Evolutionary conservation across 2,329 filamentous ascomycete species (phyloP), one percentile per base, ranked within the genome.

Genomic region (Monilinia laxa): DNA sequence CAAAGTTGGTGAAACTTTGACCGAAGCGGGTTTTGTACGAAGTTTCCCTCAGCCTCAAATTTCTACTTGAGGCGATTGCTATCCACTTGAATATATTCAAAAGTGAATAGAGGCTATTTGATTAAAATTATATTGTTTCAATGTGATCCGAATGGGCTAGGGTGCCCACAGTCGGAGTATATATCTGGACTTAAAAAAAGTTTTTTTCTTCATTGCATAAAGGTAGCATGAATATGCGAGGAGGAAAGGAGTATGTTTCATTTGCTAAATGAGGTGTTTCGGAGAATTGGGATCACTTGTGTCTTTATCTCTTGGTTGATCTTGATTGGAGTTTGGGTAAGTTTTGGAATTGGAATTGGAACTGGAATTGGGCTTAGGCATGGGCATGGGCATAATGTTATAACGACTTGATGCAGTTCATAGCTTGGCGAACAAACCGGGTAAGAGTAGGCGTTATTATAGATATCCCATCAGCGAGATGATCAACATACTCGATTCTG

Each of bases 1-100:
- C n/a, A 62, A 62, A 18, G 58, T 35, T 11, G 58, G 58, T 40
- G 58, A 62, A 62, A 62, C 58, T 40, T 62, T 62, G 45, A 62
- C 58, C 3, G 45, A 62, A 18, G 58, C 58, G n/a, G 58, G 58
- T 25, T 62, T 62, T 4, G 58, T 62, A 38, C 58, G 58, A 62
- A 62, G 58, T 38, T 62, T 62, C 14, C 58, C 58, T 51, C 58
- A 51, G 31, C 58, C 58, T 51, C 45, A 35, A 52, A 51, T 62
- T 35, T 51, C 58, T 16, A 62, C 45, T 38, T 62, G 20, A 60
- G 45, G 5, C 1, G 3, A 14, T 38, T 25, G 14, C 23, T 40
- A 9, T 47, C 25, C 5, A 18, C 2, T 18, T 31, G 31, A 20
- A 51, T 25, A 62, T 25, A 20, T 62, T 18, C 23, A 38, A 38